Conservation (phyloP, 129 eudicot species). For the Apium graveolens region DNA sequence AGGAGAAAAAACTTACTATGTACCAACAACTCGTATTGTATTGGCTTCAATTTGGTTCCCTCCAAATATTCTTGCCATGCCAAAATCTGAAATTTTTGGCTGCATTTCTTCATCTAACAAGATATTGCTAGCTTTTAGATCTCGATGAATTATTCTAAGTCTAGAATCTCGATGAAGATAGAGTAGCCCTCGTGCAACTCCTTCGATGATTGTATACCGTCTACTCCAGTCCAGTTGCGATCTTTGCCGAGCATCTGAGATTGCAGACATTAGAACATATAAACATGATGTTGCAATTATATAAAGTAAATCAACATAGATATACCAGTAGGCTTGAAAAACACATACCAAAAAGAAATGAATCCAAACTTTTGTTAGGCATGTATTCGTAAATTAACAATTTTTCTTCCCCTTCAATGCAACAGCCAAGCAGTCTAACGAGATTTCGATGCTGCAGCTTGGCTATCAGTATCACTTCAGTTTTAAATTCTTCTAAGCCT, state of each 20-base stretch:
- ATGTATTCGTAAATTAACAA: constrained; percentile 52
- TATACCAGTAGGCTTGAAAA: neutral
- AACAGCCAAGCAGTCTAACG: constrained; percentile 34
- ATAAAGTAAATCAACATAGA: neutral
- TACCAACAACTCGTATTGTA: constrained; percentile 57
- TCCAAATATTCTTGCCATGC: constrained; percentile 62
- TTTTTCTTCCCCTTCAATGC: constrained; percentile 59
- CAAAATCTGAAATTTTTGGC: constrained; percentile 94
- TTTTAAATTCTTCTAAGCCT: constrained; percentile 65
- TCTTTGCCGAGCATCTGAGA: constrained; percentile 14
- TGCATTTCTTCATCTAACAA: constrained; percentile 33
- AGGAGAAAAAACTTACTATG: constrained; percentile 35
- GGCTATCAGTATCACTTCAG: constrained; percentile 59
- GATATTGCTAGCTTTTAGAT: constrained; percentile 16
- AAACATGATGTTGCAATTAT: neutral
- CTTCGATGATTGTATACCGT: constrained; percentile 62
- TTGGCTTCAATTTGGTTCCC: constrained; percentile 55
- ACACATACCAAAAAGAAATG: constrained; percentile 64
- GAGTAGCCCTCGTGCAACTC: constrained; percentile 84
- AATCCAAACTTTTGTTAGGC: constrained; percentile 37
- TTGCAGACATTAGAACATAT: neutral
- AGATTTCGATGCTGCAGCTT: constrained; percentile 79
- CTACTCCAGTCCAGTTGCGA: constrained; percentile 51
- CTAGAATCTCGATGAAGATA: constrained; percentile 51
- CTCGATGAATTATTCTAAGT: constrained; percentile 15